Base-by-base conservation (phyloP, 140 eudicot genomes). In the Oenanthe javanica region DNA sequence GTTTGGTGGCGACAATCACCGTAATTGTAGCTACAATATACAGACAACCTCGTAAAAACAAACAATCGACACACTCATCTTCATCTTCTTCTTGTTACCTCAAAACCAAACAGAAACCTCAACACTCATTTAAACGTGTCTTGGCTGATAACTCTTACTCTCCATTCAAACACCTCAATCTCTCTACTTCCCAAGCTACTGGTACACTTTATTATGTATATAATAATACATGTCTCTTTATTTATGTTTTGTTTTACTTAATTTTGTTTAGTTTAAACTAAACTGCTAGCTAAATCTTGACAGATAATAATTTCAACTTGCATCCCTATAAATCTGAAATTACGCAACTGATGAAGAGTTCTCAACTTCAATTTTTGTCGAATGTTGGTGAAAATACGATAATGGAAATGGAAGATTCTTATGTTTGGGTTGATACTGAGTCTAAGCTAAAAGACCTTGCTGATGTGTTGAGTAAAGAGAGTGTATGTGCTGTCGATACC, bases 401-500 rank as follows among this genome's bases (percentile, higher is more conserved):
- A 76, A 77, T 83, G 82, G 86, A 82, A 61, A 82, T 89, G 94
- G 77, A 52, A 11, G 88, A 83, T 67, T 75, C 79, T 13, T 85
- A 85, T 78, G 87, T 90, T 40, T 90, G 97, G 97, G 89, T 95
- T 54, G 99, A 95, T 40, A 82, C 89, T 18, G 95, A 95, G 82
- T 47, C 84, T 4, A 88, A 95, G 80, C 63, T 95, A 55, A 74
- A 78, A 77, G 89, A 87, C 77, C 97, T 95, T 42, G 97, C 78
- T 16, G 90, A 89, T 66, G 86, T 83, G 21, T 90, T 95, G 89
- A 86, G 90, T 79, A 84, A 89, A 72, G 91, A 90, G 80, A 88
- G 72, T 79, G 96, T 90, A 25, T 89, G 92, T 86, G 97, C 85
- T 23, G 99, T 95, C 52, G 99, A 95, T 85, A 95, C 97, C 6